Evolutionary conservation across 2,329 filamentous ascomycete genomes (phyloP).

Genomic region (Ophiobolus disseminans): DNA sequence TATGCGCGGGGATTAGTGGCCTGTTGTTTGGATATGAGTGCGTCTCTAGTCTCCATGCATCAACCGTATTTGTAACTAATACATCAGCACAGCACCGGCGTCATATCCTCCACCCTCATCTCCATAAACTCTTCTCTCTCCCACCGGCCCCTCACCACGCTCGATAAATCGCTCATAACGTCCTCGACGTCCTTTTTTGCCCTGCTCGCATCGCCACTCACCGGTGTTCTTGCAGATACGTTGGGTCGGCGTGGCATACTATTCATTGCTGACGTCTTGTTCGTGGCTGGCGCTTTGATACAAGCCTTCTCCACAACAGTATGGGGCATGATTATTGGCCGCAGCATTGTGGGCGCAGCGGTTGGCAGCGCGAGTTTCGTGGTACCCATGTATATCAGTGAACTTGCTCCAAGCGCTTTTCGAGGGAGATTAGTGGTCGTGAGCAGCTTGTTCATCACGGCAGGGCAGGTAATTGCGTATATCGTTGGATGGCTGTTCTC

Average conservation of each 20-base stretch:
- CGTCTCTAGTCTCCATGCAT: conserved; percentile 5
- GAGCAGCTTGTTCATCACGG: conserved; percentile 81
- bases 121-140: conserved; percentile 63
- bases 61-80: neutral
- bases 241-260: conserved; percentile 86
- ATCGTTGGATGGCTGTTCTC: conserved; percentile 79
- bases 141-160: conserved; percentile 55
- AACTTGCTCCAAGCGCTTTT: conserved; percentile 78
- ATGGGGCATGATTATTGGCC: conserved; percentile 68
- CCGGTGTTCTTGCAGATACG: conserved; percentile 68
- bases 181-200: conserved; percentile 65
- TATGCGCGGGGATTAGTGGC: conserved; percentile 65
- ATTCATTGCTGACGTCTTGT: conserved; percentile 68
- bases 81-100: conserved; percentile 57
- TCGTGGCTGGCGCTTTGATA: conserved; percentile 69
- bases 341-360: conserved; percentile 73
- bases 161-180: conserved; percentile 66
- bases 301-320: conserved; percentile 69
- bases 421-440: conserved; percentile 83
- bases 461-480: conserved; percentile 90
- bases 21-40: conserved; percentile 69
- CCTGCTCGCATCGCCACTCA: conserved; percentile 62
- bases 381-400: conserved; percentile 79
- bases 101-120: conserved; percentile 67
- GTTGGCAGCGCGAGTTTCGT: conserved; percentile 82